Evolutionary conservation across 83 land plant species (phyloP).

Genomic region (Picea engelmannii): DNA sequence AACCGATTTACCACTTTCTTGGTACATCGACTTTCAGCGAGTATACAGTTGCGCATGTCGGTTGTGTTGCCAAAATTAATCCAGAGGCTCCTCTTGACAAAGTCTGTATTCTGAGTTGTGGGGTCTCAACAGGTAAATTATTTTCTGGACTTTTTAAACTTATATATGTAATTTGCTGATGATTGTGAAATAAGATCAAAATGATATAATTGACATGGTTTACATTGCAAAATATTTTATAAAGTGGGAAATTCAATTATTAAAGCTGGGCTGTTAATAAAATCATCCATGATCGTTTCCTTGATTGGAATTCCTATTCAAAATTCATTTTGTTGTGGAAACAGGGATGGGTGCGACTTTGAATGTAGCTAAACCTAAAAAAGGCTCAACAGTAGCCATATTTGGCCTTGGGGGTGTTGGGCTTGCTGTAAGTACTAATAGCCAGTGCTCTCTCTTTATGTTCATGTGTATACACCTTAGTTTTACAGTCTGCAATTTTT

Average conservation of each 20-base stretch:
- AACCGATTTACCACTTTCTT: constrained; percentile 24
- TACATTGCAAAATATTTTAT: too few relatives aligned
- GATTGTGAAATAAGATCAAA: neutral
- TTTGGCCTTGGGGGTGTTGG: constrained; percentile 77
- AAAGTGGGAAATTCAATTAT: neutral
- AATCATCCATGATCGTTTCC: too few relatives aligned
- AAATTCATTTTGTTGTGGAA: neutral
- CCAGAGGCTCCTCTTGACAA: constrained; percentile 38
- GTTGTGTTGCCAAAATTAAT: constrained; percentile 36
- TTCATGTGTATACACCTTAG: too few relatives aligned
- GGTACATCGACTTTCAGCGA: constrained; percentile 44
- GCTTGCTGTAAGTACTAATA: constrained; percentile 38
- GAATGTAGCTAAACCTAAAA: constrained; percentile 68
- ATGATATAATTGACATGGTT: too few relatives aligned
- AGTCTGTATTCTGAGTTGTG: constrained; percentile 43
- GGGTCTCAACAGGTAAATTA: constrained; percentile 29
- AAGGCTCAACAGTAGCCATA: constrained; percentile 61
- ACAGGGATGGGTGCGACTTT: constrained; percentile 53
- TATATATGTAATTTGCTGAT: neutral
- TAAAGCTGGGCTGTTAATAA: too few relatives aligned
- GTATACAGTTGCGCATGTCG: constrained; percentile 40
- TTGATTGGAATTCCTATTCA: too few relatives aligned
- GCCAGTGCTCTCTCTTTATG: too few relatives aligned
- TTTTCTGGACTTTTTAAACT: neutral
- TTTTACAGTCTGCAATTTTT: neutral